Evolutionary conservation across 495 filamentous ascomycete genomes (phyloP).

Genomic region (Annulohypoxylon maeteangense): DNA sequence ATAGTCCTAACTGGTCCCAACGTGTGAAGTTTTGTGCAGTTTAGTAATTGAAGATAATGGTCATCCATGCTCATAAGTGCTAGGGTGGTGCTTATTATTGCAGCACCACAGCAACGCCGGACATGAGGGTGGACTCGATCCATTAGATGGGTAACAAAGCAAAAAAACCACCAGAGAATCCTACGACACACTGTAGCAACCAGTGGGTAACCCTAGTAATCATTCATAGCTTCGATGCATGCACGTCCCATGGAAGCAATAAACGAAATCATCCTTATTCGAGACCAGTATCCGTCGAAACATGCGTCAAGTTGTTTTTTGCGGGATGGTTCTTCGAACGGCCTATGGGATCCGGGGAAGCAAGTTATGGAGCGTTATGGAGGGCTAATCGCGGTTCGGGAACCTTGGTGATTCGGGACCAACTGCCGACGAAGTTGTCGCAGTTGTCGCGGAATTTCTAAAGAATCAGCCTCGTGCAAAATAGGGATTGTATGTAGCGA

Average conservation of each 20-base stretch:
- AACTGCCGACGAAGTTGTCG: constrained; percentile 34
- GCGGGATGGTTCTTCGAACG: constrained; percentile 21
- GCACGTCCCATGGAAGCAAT: neutral
- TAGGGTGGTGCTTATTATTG: constrained; percentile 40
- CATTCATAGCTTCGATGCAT: constrained; percentile 12
- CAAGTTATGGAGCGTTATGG: constrained; percentile 15
- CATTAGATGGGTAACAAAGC: constrained; percentile 15
- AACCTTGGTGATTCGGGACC: constrained; percentile 24
- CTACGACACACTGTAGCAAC: constrained; percentile 30
- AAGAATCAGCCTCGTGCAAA: constrained; percentile 25
- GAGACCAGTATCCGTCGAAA: constrained; percentile 23
- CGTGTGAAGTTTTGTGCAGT: neutral
- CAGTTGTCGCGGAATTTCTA: constrained; percentile 12
- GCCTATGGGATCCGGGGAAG: constrained; percentile 28
- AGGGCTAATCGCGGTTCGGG: constrained; percentile 18
- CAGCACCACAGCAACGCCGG: constrained; percentile 30
- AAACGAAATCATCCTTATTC: constrained; percentile 25
- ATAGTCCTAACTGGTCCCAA: constrained; percentile 24
- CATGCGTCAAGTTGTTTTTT: constrained; percentile 18
- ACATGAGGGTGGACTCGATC: constrained; percentile 13
- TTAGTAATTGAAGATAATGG: constrained; percentile 10
- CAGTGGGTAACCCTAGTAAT: neutral
- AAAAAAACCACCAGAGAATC: constrained; percentile 28
- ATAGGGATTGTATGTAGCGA: neutral
- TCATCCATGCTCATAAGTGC: constrained; percentile 36